Evolutionary conservation across 176 grass and related monocot genomes (phyloP), one percentile per base, ranked within the genome.

Genomic region (Typha latifolia): DNA sequence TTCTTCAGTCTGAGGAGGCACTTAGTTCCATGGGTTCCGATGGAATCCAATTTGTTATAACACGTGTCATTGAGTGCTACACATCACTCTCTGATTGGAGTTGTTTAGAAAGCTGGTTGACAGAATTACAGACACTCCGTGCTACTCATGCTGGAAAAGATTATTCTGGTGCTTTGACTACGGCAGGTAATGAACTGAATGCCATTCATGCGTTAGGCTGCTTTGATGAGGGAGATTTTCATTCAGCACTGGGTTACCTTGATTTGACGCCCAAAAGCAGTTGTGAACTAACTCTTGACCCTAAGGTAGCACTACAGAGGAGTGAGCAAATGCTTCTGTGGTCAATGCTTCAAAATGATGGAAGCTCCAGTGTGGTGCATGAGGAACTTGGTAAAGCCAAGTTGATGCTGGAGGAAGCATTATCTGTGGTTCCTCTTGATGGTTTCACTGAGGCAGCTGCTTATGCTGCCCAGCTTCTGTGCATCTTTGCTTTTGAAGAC

Each of bases 21-120:
- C 78, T 96, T 73, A 43, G 52, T 47, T 88, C 81, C 75, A 86
- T 96, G 83, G 86, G 87, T 56, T 96, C 93, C 49, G 93, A 91
- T 82, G 87, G 83, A 52, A 85, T 96, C 79, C 93, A 89, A 66
- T 96, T 84, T 82, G 78, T 91, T 61, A 91, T 96, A 74, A 78
- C 86, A 57, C 85, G 93, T 27, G 78, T 79, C 50, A 96, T 96
- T 63, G 93, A 96, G 75, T 96, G 93, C 69, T 89, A 91, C 79
- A 91, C 87, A 67, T 86, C 85, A 23, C 77, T 96, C 24, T 91
- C 88, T 70, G 88, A 96, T 84, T 96, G 93, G 93, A 91, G 91
- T 77, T 91, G 88, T 61, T 87, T 96, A 77, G 93, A 96, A 64
- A 83, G 72, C 63, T 96, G 93, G 93, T 80, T 96, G 56, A 66